Conservation (phyloP, 371 early-diverging fungal genomes). For the Mucor ambiguus region DNA sequence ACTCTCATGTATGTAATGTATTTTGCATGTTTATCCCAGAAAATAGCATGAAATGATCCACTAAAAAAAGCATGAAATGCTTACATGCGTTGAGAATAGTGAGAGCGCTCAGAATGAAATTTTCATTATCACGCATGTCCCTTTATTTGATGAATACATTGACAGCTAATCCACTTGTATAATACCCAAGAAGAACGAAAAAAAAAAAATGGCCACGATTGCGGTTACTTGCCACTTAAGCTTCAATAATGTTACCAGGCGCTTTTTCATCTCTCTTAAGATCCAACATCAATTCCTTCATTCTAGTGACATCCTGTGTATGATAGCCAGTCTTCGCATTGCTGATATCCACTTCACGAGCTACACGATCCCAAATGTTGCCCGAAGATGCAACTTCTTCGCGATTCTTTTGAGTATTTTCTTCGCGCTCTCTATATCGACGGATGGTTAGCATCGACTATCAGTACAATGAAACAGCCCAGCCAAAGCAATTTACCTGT, state of each 20-base stretch:
- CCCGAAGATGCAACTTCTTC: constrained; percentile 65
- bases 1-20: neutral
- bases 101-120: neutral
- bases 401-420: constrained; percentile 48
- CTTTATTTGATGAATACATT: neutral
- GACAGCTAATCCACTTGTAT: neutral
- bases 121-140: neutral
- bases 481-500: constrained; percentile 53
- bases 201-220: neutral
- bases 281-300: constrained; percentile 85
- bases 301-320: constrained; percentile 70
- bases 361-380: constrained; percentile 77
- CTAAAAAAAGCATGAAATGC: neutral
- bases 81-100: neutral
- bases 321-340: constrained; percentile 45
- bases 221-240: constrained; percentile 19
- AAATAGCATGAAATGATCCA: neutral
- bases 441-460: neutral
- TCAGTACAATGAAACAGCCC: neutral
- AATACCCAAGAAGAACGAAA: neutral
- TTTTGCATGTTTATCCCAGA: neutral
- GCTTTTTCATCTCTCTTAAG: constrained; percentile 80
- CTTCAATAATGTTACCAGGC: constrained; percentile 66
- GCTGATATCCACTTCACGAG: constrained; percentile 67
- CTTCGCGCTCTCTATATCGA: constrained; percentile 55